These are phyloP conservation scores for Xylariaceae sp. DNA, from an alignment of 2,329 filamentous ascomycete genomes.

Conservation along the genomic window DNA sequence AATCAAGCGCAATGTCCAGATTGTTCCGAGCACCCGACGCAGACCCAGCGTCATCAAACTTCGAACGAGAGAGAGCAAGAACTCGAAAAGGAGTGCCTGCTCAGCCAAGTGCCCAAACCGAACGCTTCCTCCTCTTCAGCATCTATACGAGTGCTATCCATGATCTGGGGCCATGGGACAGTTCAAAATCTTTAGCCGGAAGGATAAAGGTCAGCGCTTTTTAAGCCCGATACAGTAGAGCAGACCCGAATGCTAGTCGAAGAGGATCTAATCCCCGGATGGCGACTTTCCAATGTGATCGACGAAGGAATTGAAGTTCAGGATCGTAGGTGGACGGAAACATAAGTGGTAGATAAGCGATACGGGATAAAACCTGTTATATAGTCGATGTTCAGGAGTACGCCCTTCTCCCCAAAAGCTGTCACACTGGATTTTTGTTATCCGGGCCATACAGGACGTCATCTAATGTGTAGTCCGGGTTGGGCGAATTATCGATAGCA, in stretches of 20 bases:
- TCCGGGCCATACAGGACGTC: not conserved
- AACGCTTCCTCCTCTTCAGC: not conserved
- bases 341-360: not conserved
- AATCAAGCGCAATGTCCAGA: conserved; percentile 1
- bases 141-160: conserved; percentile 5
- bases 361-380: conserved; percentile 5
- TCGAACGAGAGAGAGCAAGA: not conserved
- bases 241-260: not conserved
- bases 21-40: not conserved
- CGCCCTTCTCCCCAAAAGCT: not conserved
- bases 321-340: not conserved
- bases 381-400: conserved; percentile 8
- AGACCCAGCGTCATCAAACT: not conserved
- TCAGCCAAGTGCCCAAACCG: not conserved
- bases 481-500: too few species aligned
- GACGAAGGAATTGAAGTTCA: not conserved
- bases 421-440: not conserved
- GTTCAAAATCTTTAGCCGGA: too few species aligned
- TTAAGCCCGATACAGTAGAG: not conserved
- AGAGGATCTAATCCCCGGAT: not conserved
- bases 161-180: not conserved
- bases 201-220: too few species aligned
- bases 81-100: not conserved
- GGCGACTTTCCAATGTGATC: not conserved
- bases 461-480: not conserved